phyloP scores from a whole-genome alignment of 164 flowering plant genomes.

The Berberis vulgaris region DNA sequence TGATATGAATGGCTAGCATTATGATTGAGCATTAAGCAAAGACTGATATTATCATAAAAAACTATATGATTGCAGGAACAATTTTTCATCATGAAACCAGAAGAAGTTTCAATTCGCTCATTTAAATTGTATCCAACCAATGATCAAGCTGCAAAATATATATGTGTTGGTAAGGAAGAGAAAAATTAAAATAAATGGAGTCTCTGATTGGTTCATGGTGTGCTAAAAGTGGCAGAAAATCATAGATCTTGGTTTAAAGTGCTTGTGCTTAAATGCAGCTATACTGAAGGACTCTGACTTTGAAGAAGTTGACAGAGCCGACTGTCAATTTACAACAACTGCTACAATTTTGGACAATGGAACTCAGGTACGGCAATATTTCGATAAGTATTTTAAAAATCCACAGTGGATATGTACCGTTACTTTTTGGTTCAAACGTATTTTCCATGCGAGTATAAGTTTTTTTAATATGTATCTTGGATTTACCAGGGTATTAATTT shows the following conservation, averaged over 20 bases:
- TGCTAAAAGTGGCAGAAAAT: background rate
- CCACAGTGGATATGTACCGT: no score
- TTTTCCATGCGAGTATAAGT: no score
- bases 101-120: constrained; percentile 42
- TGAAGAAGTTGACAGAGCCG: constrained; percentile 84
- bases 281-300: constrained; percentile 86
- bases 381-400: no score
- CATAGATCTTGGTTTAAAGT: background rate
- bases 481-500: no score
- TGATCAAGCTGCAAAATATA: constrained; percentile 74
- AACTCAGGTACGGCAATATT: constrained; percentile 45
- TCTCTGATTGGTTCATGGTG: constrained; percentile 1
- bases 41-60: background rate
- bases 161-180: constrained; percentile 46
- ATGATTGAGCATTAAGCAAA: background rate
- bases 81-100: constrained; percentile 72
- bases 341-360: constrained; percentile 80
- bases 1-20: constrained; percentile 9
- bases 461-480: no score
- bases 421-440: no score
- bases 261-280: constrained; percentile 47
- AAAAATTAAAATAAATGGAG: no score
- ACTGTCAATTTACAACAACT: constrained; percentile 85
- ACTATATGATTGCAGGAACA: constrained; percentile 55
- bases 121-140: constrained; percentile 65